Evolutionary conservation across 805 yeast species (phyloP).

Genomic region (Saturnispora bothae): DNA sequence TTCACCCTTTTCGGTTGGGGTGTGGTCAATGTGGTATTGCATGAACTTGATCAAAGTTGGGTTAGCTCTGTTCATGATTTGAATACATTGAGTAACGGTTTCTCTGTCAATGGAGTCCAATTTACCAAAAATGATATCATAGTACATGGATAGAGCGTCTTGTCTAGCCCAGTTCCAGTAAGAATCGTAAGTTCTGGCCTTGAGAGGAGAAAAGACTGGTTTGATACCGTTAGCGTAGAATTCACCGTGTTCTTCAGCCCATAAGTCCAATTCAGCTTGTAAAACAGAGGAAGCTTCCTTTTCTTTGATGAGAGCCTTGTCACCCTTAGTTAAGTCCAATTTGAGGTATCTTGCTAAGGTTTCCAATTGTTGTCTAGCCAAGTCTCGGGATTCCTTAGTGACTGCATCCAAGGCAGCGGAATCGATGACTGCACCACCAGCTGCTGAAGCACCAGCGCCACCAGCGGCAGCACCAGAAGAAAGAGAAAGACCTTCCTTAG

Average conservation of each 20-base stretch:
- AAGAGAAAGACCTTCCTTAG: conserved; percentile 69
- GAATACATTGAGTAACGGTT: conserved; percentile 91
- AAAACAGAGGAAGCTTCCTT: conserved; percentile 75
- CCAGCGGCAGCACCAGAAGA: conserved; percentile 52
- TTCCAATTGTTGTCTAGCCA: conserved; percentile 79
- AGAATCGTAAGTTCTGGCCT: conserved; percentile 93
- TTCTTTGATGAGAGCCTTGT: conserved; percentile 70
- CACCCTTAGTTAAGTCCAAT: conserved; percentile 84
- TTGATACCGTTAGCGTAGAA: conserved; percentile 84
- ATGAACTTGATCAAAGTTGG: conserved; percentile 89
- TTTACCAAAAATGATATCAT: conserved; percentile 91
- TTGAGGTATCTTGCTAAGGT: conserved; percentile 91
- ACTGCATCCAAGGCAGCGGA: conserved; percentile 88
- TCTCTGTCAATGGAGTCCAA: conserved; percentile 87
- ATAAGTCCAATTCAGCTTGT: conserved; percentile 84
- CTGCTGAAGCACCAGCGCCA: conserved; percentile 35
- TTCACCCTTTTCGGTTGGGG: conserved; percentile 80
- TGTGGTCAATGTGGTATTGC: conserved; percentile 86
- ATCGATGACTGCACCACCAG: conserved; percentile 84
- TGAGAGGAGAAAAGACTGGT: conserved; percentile 82
- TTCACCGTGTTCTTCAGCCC: conserved; percentile 88
- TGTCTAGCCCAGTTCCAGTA: conserved; percentile 99
- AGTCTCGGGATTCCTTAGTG: conserved; percentile 56
- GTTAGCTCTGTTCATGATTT: conserved; percentile 94
- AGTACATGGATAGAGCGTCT: conserved; percentile 87